Evolutionary conservation across 176 grass and related monocot genomes (phyloP), one percentile per base, ranked within the genome.

Genomic region (Oryza coarctata): DNA sequence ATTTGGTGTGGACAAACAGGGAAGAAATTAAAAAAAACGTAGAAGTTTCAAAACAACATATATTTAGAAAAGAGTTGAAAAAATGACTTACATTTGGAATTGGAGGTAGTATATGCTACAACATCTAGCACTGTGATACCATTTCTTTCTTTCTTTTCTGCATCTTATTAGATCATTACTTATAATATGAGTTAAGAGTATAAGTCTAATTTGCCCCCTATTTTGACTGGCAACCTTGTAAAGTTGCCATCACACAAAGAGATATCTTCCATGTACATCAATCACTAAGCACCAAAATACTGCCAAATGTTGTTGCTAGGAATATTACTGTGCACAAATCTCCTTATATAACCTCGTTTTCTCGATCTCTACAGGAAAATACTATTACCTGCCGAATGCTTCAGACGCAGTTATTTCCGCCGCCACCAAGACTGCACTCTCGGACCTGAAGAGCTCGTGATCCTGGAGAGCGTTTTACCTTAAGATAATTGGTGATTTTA

Each of bases 361-460:
- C n/a, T 71, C 66, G 30, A 29, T 85, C 18, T 57, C 68, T 40
- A 60, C 88, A 98, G 95, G 95, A 34, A 98, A 98, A 91, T 98
- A 98, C 71, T 98, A 98, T 39, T 98, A 98, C 72, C 94, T 98
- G 82, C 95, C 95, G 22, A 98, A 98, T 86, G 95, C 95, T 76
- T 98, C 95, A 40, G 92, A 95, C 62, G 90, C 92, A 29, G 95
- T 98, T 7, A 95, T 98, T 63, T 98, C 95, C 47, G 88, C 90
- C 10, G 88, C 95, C 74, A 98, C 95, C 72, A 98, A 93, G 87
- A 90, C 82, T 0, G 95, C 95, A 5, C 83, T 98, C 23, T 80
- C 95, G 18, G 90, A 71, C 70, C 71, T 98, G 73, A 95, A 95
- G 73, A 86, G 82, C 60, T 86, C 80, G 72, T 91, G 75, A 94